Evolutionary conservation across 2,329 filamentous ascomycete species (phyloP).

Genomic region (Fusarium sp.): DNA sequence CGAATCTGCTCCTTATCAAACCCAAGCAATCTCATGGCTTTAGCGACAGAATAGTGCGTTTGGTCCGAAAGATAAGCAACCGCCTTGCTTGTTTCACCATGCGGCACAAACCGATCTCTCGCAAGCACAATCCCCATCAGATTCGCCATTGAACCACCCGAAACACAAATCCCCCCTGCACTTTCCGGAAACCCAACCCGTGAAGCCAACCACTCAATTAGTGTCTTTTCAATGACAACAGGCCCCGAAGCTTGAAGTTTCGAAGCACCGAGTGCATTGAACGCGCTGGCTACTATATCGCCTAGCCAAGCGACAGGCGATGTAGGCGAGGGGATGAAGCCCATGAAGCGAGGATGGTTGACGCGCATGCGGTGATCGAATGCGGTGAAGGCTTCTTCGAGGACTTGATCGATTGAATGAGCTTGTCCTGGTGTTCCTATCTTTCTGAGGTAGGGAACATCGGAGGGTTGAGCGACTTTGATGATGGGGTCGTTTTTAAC

Average conservation of each 20-base stretch:
- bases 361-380: slow-evolving; percentile 32
- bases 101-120: slow-evolving; percentile 31
- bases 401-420: slow-evolving; percentile 22
- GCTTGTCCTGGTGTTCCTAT: slow-evolving; percentile 22
- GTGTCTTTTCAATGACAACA: slow-evolving; percentile 42
- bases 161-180: slow-evolving; percentile 43
- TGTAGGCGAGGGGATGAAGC: slow-evolving; percentile 42
- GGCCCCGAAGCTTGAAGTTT: slow-evolving; percentile 42
- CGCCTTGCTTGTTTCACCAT: background rate
- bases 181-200: slow-evolving; percentile 30
- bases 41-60: slow-evolving; percentile 25
- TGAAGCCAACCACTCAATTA: slow-evolving; percentile 41
- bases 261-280: slow-evolving; percentile 36
- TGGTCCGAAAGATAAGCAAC: slow-evolving; percentile 20
- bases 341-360: slow-evolving; percentile 36
- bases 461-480: slow-evolving; percentile 24
- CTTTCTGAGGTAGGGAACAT: slow-evolving; percentile 15
- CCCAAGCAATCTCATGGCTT: slow-evolving; percentile 14
- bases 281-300: slow-evolving; percentile 34
- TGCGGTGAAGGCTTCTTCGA: slow-evolving; percentile 19
- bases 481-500: slow-evolving; percentile 23
- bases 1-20: slow-evolving; percentile 13
- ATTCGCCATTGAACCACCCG: slow-evolving; percentile 47
- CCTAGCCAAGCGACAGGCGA: slow-evolving; percentile 44
- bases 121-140: slow-evolving; percentile 42